Evolutionary conservation across 805 yeast genomes (phyloP).

Genomic region (Cyberlindnera suaveolens): DNA sequence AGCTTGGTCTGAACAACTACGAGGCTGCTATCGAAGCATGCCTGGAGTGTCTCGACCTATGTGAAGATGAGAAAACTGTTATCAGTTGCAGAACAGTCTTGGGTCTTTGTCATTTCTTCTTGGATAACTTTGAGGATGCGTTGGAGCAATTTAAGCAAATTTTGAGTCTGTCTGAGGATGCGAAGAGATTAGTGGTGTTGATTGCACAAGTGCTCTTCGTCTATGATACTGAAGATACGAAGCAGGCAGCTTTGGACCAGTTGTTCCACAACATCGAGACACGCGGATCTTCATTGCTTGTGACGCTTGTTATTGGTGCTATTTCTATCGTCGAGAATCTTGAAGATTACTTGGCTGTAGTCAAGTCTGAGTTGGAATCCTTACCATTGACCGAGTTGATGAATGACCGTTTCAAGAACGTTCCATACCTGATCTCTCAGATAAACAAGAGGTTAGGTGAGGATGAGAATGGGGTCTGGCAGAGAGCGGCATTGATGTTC

Average conservation of each 20-base stretch:
- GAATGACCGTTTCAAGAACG: conserved; percentile 44
- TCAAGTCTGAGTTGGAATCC: conserved; percentile 56
- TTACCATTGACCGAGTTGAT: conserved; percentile 41
- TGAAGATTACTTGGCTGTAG: conserved; percentile 53
- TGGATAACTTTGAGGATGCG: conserved; percentile 56
- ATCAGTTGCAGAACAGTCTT: conserved; percentile 60
- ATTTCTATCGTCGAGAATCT: conserved; percentile 60
- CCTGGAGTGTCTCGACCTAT: conserved; percentile 43
- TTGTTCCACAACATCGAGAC: conserved; percentile 57
- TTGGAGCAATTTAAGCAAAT: conserved; percentile 61
- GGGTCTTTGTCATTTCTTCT: conserved; percentile 70
- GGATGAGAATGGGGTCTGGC: conserved; percentile 40
- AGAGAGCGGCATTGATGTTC: conserved; percentile 63
- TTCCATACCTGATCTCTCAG: conserved; percentile 54
- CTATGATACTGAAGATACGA: conserved; percentile 67
- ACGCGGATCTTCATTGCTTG: conserved; percentile 59
- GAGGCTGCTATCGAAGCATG: conserved; percentile 57
- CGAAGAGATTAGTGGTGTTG: conserved; percentile 62
- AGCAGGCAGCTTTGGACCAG: conserved; percentile 81
- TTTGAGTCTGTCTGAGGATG: conserved; percentile 48
- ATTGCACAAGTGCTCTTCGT: conserved; percentile 78
- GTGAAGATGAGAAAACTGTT: conserved; percentile 30
- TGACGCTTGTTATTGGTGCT: conserved; percentile 74
- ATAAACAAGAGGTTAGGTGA: conserved; percentile 37
- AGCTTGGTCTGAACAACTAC: conserved; percentile 54